Evolutionary conservation across 2,329 filamentous ascomycete species (phyloP), one percentile per base, ranked within the genome.

Genomic region (Gnomoniopsis sp.): DNA sequence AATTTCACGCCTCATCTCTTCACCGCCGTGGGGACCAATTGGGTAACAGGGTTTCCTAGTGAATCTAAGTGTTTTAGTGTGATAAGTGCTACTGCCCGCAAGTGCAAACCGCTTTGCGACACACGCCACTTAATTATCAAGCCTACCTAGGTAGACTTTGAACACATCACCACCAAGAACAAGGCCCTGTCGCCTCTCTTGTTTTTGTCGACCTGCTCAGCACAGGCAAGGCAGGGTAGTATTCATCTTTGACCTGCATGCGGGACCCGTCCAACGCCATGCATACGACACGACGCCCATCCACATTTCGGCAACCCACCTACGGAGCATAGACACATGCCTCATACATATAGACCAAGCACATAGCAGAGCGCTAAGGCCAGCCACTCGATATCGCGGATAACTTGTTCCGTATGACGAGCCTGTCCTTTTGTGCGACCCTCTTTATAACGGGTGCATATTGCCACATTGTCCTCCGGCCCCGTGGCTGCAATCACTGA

Each of bases 321-420:
- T 46, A 46, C 43, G 15, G 6, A 46, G 21, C 21, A 34, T 43
- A 43, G 21, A 22, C 33, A 52, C 21, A 52, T 43, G 34, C 36
- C 36, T 41, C 36, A 14, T 3, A 43, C 49, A 52, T 43, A 22
- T 17, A 46, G n/a, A 30, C 26, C 26, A 30, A 30, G 36, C 26
- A 44, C 38, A 47, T 47, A 22, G 23, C 30, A 15, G 30, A 38
- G 30, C 53, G 52, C 43, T 47, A 48, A 38, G 17, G 36, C 33
- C 49, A 51, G 49, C 49, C 34, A 41, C 49, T 51, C n/a, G 33
- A 51, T 23, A 53, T 11, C 22, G 26, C 50, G 44, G 46, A 53
- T 50, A 53, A n/a, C 54, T 57, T 46, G 44, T 54, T 53, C 55
- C 55, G 55, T 47, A 47, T 46, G 53, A 33, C 55, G 33, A 55